phyloP scores from a whole-genome alignment of 1,139 yeast species.

The Nakaseomyces nivariensis region DNA sequence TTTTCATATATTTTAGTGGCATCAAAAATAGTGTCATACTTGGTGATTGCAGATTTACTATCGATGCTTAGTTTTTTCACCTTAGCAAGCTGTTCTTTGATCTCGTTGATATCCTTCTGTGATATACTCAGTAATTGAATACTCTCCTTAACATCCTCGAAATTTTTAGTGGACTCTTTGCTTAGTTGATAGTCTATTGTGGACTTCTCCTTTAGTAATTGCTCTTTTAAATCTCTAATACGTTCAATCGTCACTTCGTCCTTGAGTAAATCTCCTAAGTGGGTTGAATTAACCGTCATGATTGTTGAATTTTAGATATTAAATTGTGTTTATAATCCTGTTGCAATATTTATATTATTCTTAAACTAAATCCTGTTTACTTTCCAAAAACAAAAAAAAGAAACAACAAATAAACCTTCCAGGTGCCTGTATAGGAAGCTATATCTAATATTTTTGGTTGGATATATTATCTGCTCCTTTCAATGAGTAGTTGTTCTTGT shows the following conservation, averaged over 20 bases:
- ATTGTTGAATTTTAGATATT: not conserved
- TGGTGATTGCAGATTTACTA: conserved; percentile 42
- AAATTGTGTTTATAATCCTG: too few species aligned
- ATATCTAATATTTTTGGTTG: too few species aligned
- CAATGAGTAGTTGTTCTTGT: too few species aligned
- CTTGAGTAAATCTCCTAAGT: conserved; percentile 17
- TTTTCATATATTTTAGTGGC: conserved; percentile 64
- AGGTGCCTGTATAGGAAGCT: too few species aligned
- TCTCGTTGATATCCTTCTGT: conserved; percentile 34
- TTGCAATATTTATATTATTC: too few species aligned
- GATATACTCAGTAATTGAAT: conserved; percentile 25
- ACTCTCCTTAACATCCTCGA: conserved; percentile 20
- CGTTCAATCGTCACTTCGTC: conserved; percentile 25
- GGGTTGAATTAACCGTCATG: not conserved
- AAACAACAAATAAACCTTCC: too few species aligned
- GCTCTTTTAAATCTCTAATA: conserved; percentile 36
- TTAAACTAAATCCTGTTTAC: too few species aligned
- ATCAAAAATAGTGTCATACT: conserved; percentile 48
- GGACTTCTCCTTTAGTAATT: conserved; percentile 56
- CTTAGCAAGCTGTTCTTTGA: conserved; percentile 47
- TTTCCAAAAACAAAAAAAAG: too few species aligned
- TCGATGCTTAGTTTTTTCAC: conserved; percentile 49
- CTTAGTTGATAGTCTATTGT: conserved; percentile 63
- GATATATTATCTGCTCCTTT: too few species aligned
- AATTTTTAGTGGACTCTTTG: conserved; percentile 39